Conservation (phyloP, 257 asterid genomes). For the Voacanga thouarsii region DNA sequence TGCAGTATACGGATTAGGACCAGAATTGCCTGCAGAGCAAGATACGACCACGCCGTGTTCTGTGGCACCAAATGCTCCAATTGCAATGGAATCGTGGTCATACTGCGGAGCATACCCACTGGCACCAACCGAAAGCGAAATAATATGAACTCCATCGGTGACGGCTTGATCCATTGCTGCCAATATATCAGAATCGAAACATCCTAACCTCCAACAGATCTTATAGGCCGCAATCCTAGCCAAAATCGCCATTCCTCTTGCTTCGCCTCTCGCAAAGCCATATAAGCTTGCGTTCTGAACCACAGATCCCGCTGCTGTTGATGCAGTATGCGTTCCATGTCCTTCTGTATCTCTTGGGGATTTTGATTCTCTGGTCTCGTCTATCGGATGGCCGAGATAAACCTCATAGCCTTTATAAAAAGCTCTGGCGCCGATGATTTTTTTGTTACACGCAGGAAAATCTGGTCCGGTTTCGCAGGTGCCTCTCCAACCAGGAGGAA, state of each 20-base stretch:
- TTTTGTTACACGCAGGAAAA: conserved; percentile 67
- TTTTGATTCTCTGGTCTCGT: conserved; percentile 39
- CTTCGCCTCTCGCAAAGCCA: conserved; percentile 74
- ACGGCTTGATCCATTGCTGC: conserved; percentile 85
- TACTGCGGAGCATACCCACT: conserved; percentile 65
- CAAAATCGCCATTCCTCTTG: conserved; percentile 85
- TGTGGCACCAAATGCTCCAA: conserved; percentile 73
- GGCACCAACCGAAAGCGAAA: conserved; percentile 85
- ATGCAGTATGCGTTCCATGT: conserved; percentile 93
- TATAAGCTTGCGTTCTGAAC: conserved; percentile 73
- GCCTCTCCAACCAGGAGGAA: conserved; percentile 80
- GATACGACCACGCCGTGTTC: conserved; percentile 82
- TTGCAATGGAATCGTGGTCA: conserved; percentile 71
- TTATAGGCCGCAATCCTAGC: conserved; percentile 89
- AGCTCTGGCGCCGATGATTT: conserved; percentile 75
- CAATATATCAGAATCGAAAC: conserved; percentile 82
- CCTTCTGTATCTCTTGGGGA: conserved; percentile 96
- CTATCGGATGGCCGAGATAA: conserved; percentile 30
- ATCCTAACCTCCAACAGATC: conserved; percentile 71
- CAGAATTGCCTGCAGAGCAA: conserved; percentile 88
- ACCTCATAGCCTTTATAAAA: conserved; percentile 64
- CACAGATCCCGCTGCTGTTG: conserved; percentile 84
- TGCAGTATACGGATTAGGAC: conserved; percentile 64
- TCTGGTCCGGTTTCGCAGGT: conserved; percentile 53
- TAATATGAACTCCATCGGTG: conserved; percentile 70